phyloP scores from a whole-genome alignment of 805 yeast genomes.

The Ogataea methanolica region DNA sequence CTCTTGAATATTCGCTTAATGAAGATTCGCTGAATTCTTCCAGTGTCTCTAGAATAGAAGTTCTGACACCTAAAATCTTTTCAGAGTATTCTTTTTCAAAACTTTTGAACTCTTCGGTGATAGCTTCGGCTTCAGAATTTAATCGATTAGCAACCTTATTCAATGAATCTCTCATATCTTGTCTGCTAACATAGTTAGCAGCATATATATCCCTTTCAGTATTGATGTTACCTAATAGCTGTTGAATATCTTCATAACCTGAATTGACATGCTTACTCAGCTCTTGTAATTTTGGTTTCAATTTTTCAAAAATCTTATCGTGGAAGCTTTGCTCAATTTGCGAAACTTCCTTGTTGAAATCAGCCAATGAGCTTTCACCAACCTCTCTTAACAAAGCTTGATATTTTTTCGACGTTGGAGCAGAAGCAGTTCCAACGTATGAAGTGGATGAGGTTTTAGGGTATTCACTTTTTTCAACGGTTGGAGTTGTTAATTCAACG shows the following conservation, averaged over 20 bases:
- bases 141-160: constrained; percentile 28
- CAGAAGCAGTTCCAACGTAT: constrained; percentile 7
- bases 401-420: constrained; percentile 25
- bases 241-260: constrained; percentile 26
- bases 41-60: constrained; percentile 54
- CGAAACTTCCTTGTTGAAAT: constrained; percentile 34
- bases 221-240: constrained; percentile 23
- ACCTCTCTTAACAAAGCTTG: constrained; percentile 32
- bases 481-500: constrained; percentile 1
- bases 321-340: constrained; percentile 26
- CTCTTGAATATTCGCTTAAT: constrained; percentile 58
- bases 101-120: constrained; percentile 29
- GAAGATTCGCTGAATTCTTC: constrained; percentile 73
- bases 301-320: constrained; percentile 22
- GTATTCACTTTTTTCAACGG: constrained; percentile 2
- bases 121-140: constrained; percentile 26
- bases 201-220: constrained; percentile 5
- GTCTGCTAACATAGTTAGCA: constrained; percentile 38
- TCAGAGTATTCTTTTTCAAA: constrained; percentile 31
- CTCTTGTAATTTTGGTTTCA: constrained; percentile 33
- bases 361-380: constrained; percentile 33
- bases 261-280: constrained; percentile 25
- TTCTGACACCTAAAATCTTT: constrained; percentile 29
- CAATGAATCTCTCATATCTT: constrained; percentile 42
- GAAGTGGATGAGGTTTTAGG: constrained; percentile 9